Evolutionary conservation across 768 basidiomycete genomes (phyloP).

Genomic region (Kwoniella mangroviensis): DNA sequence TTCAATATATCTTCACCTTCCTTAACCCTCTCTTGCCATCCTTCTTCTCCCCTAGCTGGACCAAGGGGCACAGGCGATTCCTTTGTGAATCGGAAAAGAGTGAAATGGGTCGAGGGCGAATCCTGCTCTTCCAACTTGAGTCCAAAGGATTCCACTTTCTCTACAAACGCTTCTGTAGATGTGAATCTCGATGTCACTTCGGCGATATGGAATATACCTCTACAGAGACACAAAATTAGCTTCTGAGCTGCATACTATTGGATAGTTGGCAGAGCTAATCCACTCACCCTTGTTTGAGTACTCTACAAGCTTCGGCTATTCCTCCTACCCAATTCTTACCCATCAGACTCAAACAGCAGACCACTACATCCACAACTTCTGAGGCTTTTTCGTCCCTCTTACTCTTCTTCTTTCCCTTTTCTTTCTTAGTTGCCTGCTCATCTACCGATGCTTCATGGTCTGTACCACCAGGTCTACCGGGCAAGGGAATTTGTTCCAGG

Average conservation of each 20-base stretch:
- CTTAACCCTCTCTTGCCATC: constrained; percentile 52
- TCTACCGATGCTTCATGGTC: constrained; percentile 7
- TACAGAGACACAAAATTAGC: constrained; percentile 13
- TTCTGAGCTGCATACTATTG: too few relatives aligned
- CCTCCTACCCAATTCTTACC: constrained; percentile 93
- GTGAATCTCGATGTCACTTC: constrained; percentile 58
- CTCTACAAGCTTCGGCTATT: constrained; percentile 84
- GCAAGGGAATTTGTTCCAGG: constrained; percentile 76
- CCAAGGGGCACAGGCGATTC: constrained; percentile 45
- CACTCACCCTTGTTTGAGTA: constrained; percentile 78
- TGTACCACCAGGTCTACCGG: constrained; percentile 63
- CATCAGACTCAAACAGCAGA: constrained; percentile 96
- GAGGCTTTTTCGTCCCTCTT: constrained; percentile 63
- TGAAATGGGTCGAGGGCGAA: constrained; percentile 58
- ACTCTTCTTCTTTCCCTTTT: constrained; percentile 65
- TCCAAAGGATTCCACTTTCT: constrained; percentile 55
- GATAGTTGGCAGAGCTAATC: neutral
- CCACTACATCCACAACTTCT: constrained; percentile 84
- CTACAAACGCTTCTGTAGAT: constrained; percentile 52
- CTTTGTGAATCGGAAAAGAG: constrained; percentile 55
- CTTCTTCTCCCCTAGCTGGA: constrained; percentile 41
- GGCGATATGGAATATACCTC: constrained; percentile 56
- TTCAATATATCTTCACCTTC: constrained; percentile 56
- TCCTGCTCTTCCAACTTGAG: constrained; percentile 52
- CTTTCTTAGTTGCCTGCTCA: constrained; percentile 13